phyloP scores from a whole-genome alignment of 768 basidiomycete species.

The Pleurotus tuoliensis region DNA sequence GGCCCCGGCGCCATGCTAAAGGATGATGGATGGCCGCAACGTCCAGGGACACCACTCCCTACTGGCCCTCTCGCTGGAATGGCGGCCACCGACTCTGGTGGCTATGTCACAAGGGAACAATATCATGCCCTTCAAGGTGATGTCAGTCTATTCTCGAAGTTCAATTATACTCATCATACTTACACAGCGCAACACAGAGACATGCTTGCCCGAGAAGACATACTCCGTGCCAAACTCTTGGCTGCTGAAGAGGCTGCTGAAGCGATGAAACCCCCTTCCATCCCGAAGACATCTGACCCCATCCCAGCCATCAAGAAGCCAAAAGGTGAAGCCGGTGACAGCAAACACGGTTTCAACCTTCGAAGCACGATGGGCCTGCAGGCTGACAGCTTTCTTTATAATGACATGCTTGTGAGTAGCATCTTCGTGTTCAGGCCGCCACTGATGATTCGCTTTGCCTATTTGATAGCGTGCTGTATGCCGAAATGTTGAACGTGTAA shows the following conservation, averaged over 20 bases:
- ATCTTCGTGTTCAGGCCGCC: neutral
- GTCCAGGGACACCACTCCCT: too few relatives aligned
- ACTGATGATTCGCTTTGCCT: neutral
- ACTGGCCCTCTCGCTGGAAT: too few relatives aligned
- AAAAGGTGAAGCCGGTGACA: constrained; percentile 11
- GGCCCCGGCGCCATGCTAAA: too few relatives aligned
- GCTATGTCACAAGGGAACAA: too few relatives aligned
- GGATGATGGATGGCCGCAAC: too few relatives aligned
- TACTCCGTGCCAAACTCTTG: neutral
- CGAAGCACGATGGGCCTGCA: constrained; percentile 11
- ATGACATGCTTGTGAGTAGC: constrained; percentile 1
- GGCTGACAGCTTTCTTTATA: constrained; percentile 4
- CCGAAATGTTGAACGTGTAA: neutral
- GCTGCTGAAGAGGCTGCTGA: neutral
- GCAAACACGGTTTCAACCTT: constrained; percentile 9
- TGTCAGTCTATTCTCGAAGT: too few relatives aligned
- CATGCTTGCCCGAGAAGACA: neutral
- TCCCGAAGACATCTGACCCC: neutral
- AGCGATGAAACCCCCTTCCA: neutral
- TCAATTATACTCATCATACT: too few relatives aligned
- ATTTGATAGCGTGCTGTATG: neutral
- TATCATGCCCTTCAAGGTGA: too few relatives aligned
- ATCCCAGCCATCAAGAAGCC: constrained; percentile 4
- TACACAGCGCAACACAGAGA: neutral
- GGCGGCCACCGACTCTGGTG: too few relatives aligned